Evolutionary conservation across 176 grass and related monocot species (phyloP), one percentile per base, ranked within the genome.

Genomic region (Hordeum marinum): DNA sequence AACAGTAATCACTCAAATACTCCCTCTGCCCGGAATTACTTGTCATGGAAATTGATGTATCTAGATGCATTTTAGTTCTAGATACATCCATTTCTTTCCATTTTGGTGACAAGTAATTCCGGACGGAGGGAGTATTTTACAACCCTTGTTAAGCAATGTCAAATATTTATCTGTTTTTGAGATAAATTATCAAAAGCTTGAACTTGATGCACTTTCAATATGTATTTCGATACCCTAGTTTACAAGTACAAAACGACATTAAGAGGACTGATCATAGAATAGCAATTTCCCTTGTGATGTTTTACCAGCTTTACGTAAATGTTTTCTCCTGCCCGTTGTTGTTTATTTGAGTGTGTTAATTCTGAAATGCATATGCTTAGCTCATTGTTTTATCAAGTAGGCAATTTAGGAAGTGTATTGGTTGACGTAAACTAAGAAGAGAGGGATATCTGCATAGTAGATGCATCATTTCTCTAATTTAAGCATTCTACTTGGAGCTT

Each of bases 381-480:
- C 42, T 80, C 67, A n/a, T 86, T 86, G 64, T 74, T 83, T 72
- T 18, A 61, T 42, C 17, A 70, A 45, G 65, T 64, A 73, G 24
- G 71, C 55, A 84, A 64, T 72, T 62, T 39, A 52, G 60, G 70
- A 81, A 7, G 52, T 77, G 50, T 4, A 63, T 9, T 68, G 31
- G 20, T 40, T 61, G 36, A 63, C 54, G 34, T 82, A 84, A 60
- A 43, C 13, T 40, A 9, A 45, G 20, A 18, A 75, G 11, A 46
- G 24, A 85, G 8, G 55, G 46, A 40, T 63, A 73, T 79, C 18
- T 75, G 10, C 46, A 9, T 52, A 40, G 10, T 72, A 7, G 11
- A 76, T 91, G 17, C 14, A 43, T 81, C 32, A 25, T 77, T 75
- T 86, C n/a, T 80, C n/a, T 82, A 48, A 74, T 42, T 57, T 35